phyloP scores from a whole-genome alignment of 2,329 filamentous ascomycete species.

The Monosporascus sp. region DNA sequence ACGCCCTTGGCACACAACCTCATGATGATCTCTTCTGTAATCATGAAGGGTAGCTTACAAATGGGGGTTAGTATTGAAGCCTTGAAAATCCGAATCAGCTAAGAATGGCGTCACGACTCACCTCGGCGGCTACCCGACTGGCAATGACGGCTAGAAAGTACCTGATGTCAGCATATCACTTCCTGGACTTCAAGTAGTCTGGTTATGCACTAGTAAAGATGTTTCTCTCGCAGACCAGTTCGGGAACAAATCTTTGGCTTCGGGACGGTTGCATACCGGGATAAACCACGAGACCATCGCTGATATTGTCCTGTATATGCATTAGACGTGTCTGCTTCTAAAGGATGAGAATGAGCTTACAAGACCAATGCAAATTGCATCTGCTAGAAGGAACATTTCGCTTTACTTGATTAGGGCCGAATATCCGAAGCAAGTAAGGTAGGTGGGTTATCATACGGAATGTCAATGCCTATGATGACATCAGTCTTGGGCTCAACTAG shows the following conservation, averaged over 20 bases:
- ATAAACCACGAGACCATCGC: conserved; percentile 65
- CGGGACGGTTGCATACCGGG: conserved; percentile 32
- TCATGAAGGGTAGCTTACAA: conserved; percentile 70
- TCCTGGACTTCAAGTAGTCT: conserved; percentile 41
- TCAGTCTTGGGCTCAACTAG: not conserved
- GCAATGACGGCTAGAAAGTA: not conserved
- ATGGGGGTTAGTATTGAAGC: not conserved
- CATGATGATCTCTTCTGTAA: conserved; percentile 31
- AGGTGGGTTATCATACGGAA: too few relatives aligned
- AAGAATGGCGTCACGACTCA: not conserved
- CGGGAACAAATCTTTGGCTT: not conserved
- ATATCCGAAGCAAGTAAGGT: too few relatives aligned
- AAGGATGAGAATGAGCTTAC: not conserved
- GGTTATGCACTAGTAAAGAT: conserved; percentile 48
- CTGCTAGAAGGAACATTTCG: conserved; percentile 60
- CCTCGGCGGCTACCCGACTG: not conserved
- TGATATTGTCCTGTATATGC: conserved; percentile 49
- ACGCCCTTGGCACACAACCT: conserved; percentile 1
- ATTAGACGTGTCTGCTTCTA: not conserved
- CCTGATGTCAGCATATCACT: not conserved
- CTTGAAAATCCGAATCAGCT: not conserved
- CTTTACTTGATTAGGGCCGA: too few relatives aligned
- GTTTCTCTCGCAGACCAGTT: not conserved
- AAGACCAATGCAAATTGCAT: conserved; percentile 57
- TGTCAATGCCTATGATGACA: conserved; percentile 36